Evolutionary conservation across 73 alveolate genomes (phyloP).

Genomic region (Blepharisma japonicum): DNA sequence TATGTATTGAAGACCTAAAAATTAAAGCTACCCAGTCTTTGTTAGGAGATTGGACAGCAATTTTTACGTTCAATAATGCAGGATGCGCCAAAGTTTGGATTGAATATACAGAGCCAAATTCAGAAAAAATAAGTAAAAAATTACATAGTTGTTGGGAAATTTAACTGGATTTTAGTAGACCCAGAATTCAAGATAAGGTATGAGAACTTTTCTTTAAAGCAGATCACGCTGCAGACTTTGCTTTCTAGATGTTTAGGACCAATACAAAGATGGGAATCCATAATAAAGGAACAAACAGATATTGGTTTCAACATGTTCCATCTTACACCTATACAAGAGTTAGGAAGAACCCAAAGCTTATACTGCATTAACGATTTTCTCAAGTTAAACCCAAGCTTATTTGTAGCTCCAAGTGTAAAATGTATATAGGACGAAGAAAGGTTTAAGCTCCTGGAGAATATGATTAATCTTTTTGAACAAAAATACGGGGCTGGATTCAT

Average conservation of each 20-base stretch:
- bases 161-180: background rate
- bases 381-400: conserved; percentile 58
- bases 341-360: conserved; percentile 67
- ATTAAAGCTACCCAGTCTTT: no score
- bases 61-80: no score
- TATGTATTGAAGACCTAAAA: no score
- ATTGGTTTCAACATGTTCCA: conserved; percentile 76
- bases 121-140: no score
- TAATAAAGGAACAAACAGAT: conserved; percentile 49
- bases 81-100: no score
- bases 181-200: background rate
- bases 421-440: conserved; percentile 13
- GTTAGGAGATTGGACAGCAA: no score
- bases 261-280: conserved; percentile 53
- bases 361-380: conserved; percentile 75
- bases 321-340: conserved; percentile 74
- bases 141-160: background rate
- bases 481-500: conserved; percentile 34
- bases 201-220: background rate
- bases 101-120: no score
- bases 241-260: conserved; percentile 77
- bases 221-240: conserved; percentile 58
- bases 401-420: background rate
- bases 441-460: conserved; percentile 40
- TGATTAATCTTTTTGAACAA: background rate